These are phyloP conservation scores for Seminavis robusta DNA, from an alignment of 108 stramenopile genomes.

Conservation along the genomic window DNA sequence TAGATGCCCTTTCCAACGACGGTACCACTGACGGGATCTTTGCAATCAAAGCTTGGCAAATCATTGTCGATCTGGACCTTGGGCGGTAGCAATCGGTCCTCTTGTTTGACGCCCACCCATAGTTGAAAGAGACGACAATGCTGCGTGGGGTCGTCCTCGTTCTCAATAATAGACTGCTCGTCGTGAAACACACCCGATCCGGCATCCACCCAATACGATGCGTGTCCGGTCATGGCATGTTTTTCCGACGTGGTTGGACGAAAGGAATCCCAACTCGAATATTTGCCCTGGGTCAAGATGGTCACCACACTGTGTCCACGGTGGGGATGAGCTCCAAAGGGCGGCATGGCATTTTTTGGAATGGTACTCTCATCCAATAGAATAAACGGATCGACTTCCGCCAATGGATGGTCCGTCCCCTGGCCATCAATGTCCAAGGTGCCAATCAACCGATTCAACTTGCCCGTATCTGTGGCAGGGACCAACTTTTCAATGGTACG, in stretches of 20 bases:
- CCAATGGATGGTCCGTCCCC: slow-evolving; percentile 16
- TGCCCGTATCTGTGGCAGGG: slow-evolving; percentile 9
- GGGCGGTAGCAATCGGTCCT: slow-evolving; percentile 14
- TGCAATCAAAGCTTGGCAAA: not conserved
- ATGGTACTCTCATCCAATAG: slow-evolving; percentile 15
- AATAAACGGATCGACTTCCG: slow-evolving; percentile 28
- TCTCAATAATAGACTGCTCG: slow-evolving; percentile 13
- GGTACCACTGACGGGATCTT: not conserved
- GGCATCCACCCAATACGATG: slow-evolving; percentile 34
- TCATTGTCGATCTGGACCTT: slow-evolving; percentile 9
- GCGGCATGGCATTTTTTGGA: slow-evolving; percentile 7
- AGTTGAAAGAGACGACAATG: slow-evolving; percentile 21
- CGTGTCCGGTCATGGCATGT: slow-evolving; percentile 11
- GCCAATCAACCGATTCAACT: slow-evolving; percentile 18
- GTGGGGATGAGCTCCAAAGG: slow-evolving; percentile 32
- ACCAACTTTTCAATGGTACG: slow-evolving; percentile 11
- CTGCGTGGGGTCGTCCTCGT: slow-evolving; percentile 17
- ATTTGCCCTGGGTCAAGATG: slow-evolving; percentile 12
- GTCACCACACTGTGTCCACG: slow-evolving; percentile 33
- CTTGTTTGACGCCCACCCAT: slow-evolving; percentile 23
- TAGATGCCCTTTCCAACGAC: slow-evolving; percentile 3
- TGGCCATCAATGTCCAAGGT: slow-evolving; percentile 28
- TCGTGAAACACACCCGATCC: slow-evolving; percentile 30
- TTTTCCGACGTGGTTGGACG: not conserved
- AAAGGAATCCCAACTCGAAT: slow-evolving; percentile 26